Percentiles rank a stretch among this genome's conserved stretches.
Conservation (phyloP, 371 early-diverging fungal genomes). For the Mucor saturninus region DNA sequence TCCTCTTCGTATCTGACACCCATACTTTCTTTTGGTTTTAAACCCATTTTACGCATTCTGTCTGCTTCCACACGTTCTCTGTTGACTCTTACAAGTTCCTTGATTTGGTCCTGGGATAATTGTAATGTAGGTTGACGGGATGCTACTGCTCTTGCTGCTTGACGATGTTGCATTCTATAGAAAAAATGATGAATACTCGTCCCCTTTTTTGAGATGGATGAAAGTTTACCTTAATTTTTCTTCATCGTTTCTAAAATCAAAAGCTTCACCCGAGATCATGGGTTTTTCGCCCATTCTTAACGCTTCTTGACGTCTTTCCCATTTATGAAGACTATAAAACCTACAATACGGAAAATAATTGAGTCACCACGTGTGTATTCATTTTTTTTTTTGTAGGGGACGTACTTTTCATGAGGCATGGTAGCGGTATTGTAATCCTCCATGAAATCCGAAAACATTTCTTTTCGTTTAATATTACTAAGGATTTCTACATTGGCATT, state of each 20-base stretch:
- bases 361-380: background rate
- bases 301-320: constrained; percentile 64
- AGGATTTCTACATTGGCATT: constrained; percentile 62
- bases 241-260: constrained; percentile 52
- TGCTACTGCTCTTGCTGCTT: constrained; percentile 26
- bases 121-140: constrained; percentile 39
- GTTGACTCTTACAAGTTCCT: constrained; percentile 65
- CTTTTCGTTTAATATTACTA: constrained; percentile 59
- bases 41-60: constrained; percentile 69
- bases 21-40: constrained; percentile 54
- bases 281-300: constrained; percentile 60
- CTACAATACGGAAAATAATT: constrained; percentile 28
- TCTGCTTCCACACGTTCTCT: constrained; percentile 74
- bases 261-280: constrained; percentile 13
- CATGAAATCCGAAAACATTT: constrained; percentile 71
- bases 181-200: background rate
- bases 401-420: constrained; percentile 70
- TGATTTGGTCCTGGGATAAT: constrained; percentile 62
- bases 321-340: constrained; percentile 61
- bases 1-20: constrained; percentile 58
- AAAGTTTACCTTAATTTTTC: constrained; percentile 45
- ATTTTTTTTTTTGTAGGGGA: constrained; percentile 5
- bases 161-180: constrained; percentile 34
- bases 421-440: constrained; percentile 82
- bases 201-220: background rate